A percentile compares a stretch with the other conserved stretches of the same genome.
Conservation (phyloP, 2,329 filamentous ascomycete species). For the Cordyceps cicadae region DNA sequence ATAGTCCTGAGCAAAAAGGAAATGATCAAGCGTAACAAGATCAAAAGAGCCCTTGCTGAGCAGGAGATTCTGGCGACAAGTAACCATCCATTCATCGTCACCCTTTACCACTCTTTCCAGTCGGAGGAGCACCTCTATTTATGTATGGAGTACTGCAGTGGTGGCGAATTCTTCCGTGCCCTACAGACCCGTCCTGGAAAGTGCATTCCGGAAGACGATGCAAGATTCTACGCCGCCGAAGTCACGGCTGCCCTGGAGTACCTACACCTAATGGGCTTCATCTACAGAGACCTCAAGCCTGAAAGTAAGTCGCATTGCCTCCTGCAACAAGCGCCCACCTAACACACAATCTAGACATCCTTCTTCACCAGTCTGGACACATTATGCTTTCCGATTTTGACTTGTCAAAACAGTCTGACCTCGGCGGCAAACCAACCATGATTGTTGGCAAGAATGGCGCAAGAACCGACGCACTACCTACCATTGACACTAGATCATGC, state of each 20-base stretch:
- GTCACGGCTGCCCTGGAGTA: constrained; percentile 96
- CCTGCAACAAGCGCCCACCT: not conserved
- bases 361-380: constrained; percentile 97
- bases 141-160: constrained; percentile 99
- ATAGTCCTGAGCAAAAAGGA: constrained; percentile 97
- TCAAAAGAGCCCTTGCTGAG: constrained; percentile 94
- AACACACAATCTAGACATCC: constrained; percentile 58
- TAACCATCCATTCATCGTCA: constrained; percentile 98
- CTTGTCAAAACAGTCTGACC: constrained; percentile 92
- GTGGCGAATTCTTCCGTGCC: constrained; percentile 95
- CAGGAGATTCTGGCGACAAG: constrained; percentile 97
- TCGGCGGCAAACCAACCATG: constrained; percentile 94
- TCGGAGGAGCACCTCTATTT: constrained; percentile 97
- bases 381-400: constrained; percentile 99
- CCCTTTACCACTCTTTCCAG: constrained; percentile 97
- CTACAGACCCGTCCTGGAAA: constrained; percentile 94
- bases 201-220: constrained; percentile 93
- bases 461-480: constrained; percentile 77
- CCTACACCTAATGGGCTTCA: constrained; percentile 97
- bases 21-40: constrained; percentile 99
- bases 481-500: constrained; percentile 98
- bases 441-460: constrained; percentile 86
- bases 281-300: constrained; percentile 94
- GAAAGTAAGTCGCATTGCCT: constrained; percentile 61
- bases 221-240: constrained; percentile 93